Evolutionary conservation across 495 filamentous ascomycete genomes (phyloP), one percentile per base, ranked within the genome.

Genomic region (Cercophora scortea): DNA sequence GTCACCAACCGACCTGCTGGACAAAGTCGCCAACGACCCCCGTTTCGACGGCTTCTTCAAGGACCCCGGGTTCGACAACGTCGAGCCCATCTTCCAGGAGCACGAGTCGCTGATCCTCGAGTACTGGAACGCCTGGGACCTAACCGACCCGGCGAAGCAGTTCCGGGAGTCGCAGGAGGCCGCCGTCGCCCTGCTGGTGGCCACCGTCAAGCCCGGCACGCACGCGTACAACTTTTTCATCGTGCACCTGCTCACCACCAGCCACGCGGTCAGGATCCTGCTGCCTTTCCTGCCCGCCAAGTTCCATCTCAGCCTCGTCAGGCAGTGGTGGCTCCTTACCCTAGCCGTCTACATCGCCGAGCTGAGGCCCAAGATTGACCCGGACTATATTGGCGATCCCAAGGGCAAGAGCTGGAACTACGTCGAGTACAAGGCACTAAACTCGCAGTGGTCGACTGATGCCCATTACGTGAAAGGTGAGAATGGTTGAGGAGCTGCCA

Each of bases 311-410:
- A 71, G 72, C 15, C 69, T 97, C 15, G 78, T 95, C 8, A 76
- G 82, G 15, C 85, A 92, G 61, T 95, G 94, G 87, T 96, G 89
- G 90, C 69, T 97, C 4, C 75, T 94, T 40, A 83, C 85, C 0
- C 61, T 96, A 32, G 74, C 84, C 0, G 79, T 90, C 2, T 97
- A 94, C 55, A 81, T 93, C 32, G 71, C 81, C 0, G 85, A 88
- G 64, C 60, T 87, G 13, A 75, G 91, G 12, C 90, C 89, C 2
- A 72, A 78, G 47, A 79, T 95, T 32, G 71, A 84, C 17, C 71
- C 84, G 12, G 82, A 85, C 49, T 64, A 76, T 12, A 79, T 95
- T 45, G 72, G 79, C 1, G 80, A 89, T 38, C 53, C 84, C 7
- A 68, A 77, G 18, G 81, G 79, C 0, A 81, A 81, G 61, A 74